phyloP scores from a whole-genome alignment of 148 eudicot species.

The Chenopodium suecicum region DNA sequence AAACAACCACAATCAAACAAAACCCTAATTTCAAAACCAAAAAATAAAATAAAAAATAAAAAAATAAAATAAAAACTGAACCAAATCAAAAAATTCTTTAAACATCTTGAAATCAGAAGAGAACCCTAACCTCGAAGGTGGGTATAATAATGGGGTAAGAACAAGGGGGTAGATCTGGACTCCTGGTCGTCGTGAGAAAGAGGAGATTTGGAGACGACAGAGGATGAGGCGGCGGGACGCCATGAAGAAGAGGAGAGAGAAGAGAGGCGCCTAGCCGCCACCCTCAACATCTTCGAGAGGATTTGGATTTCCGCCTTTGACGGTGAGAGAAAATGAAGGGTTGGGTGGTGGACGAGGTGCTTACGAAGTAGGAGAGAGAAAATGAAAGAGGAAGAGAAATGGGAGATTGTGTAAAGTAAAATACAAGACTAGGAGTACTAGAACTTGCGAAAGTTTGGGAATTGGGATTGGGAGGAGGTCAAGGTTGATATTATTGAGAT shows the following conservation, averaged over 20 bases:
- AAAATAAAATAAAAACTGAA: neutral
- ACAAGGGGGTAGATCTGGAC: constrained; percentile 21
- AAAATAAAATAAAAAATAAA: neutral
- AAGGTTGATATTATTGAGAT: neutral
- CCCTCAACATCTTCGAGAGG: constrained; percentile 36
- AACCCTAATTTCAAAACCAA: constrained; percentile 18
- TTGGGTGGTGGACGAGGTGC: neutral
- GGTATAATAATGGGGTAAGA: constrained; percentile 28
- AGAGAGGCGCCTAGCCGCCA: constrained; percentile 42
- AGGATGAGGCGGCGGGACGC: constrained; percentile 30
- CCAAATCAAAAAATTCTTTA: neutral
- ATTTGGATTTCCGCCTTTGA: constrained; percentile 7
- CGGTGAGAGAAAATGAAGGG: neutral
- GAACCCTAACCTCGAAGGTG: constrained; percentile 37
- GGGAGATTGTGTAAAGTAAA: neutral
- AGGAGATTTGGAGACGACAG: constrained; percentile 22
- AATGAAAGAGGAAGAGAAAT: neutral
- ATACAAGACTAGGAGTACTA: neutral
- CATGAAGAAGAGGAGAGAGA: constrained; percentile 38
- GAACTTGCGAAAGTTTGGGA: neutral
- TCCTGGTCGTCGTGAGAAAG: constrained; percentile 22
- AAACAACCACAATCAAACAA: neutral
- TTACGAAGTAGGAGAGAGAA: constrained; percentile 7
- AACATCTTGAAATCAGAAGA: neutral
- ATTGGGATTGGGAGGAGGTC: neutral